A percentile compares a stretch with the other conserved stretches of the same genome.
Evolutionary conservation across 352 stramenopile species (phyloP).

Genomic region (Globisporangium emineosum): DNA sequence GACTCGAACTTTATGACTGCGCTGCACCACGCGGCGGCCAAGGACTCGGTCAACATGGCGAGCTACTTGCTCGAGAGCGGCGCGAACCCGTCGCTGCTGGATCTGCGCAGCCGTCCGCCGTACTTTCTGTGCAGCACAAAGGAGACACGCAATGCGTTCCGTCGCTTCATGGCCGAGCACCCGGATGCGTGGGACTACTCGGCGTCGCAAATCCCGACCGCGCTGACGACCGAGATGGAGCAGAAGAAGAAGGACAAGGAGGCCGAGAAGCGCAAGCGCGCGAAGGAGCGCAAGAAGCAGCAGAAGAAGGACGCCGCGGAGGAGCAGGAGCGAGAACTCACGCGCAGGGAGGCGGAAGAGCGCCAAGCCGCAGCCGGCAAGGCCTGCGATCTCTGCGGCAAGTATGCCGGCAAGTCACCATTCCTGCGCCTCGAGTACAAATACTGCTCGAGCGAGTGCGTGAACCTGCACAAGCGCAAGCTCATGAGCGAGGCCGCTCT

Average conservation of each 20-base stretch:
- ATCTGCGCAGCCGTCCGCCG: conserved; percentile 73
- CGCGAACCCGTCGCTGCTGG: conserved; percentile 83
- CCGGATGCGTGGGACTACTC: conserved; percentile 82
- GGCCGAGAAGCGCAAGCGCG: conserved; percentile 85
- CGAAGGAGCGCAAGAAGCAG: conserved; percentile 90
- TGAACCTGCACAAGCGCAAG: conserved; percentile 91
- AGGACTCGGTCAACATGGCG: conserved; percentile 41
- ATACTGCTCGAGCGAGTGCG: conserved; percentile 94
- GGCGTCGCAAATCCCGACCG: conserved; percentile 66
- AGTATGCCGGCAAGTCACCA: conserved; percentile 82
- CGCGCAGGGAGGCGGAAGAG: conserved; percentile 52
- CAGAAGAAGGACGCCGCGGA: conserved; percentile 74
- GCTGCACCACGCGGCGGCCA: conserved; percentile 64
- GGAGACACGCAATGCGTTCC: conserved; percentile 90
- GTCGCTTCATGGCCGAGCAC: conserved; percentile 78
- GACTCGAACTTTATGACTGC: conserved; percentile 75
- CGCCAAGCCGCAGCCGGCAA: conserved; percentile 73
- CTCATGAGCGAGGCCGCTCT: conserved; percentile 92
- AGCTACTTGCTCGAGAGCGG: conserved; percentile 76
- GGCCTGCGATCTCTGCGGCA: conserved; percentile 76
- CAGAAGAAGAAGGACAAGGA: conserved; percentile 85
- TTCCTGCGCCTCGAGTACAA: conserved; percentile 91
- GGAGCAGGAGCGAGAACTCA: conserved; percentile 66
- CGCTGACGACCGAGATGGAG: conserved; percentile 77
- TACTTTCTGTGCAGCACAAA: conserved; percentile 91